Evolutionary conservation across 306 rosid species (phyloP).

Genomic region (Rosa persica): DNA sequence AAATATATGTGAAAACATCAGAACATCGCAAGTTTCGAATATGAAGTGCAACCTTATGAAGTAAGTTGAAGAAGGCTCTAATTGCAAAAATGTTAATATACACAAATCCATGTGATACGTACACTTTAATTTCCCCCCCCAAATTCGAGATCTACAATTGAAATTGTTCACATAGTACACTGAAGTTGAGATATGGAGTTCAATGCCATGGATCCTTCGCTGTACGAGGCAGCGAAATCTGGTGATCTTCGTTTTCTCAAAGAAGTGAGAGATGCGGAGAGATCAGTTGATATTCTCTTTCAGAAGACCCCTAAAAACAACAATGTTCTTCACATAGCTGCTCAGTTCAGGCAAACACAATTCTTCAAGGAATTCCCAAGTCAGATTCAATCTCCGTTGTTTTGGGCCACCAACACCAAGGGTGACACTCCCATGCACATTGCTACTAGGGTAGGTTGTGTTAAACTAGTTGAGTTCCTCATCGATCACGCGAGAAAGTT

Average conservation of each 20-base stretch:
- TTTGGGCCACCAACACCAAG: slow-evolving; percentile 3
- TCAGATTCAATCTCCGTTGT: neutral
- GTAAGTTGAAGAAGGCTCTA: no score
- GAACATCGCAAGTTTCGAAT: no score
- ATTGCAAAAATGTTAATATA: no score
- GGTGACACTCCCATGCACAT: slow-evolving; percentile 23
- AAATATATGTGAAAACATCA: no score
- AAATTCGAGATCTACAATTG: no score
- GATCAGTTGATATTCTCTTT: neutral
- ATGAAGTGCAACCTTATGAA: no score
- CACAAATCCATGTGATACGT: no score
- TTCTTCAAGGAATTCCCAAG: neutral
- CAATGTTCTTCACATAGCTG: neutral
- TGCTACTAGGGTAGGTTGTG: slow-evolving; percentile 12
- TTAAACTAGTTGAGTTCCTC: neutral
- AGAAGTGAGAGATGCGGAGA: neutral
- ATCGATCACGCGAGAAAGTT: neutral
- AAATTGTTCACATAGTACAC: neutral
- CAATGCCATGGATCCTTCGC: neutral
- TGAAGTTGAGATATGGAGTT: neutral
- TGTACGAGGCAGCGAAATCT: neutral
- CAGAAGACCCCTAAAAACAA: neutral
- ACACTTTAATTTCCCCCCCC: no score
- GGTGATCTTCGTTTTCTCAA: neutral
- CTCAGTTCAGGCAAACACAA: neutral